A percentile compares a stretch with the other conserved stretches of the same genome.
Evolutionary conservation across 106 monocot species (phyloP).

Genomic region (Dendrobium officinale): DNA sequence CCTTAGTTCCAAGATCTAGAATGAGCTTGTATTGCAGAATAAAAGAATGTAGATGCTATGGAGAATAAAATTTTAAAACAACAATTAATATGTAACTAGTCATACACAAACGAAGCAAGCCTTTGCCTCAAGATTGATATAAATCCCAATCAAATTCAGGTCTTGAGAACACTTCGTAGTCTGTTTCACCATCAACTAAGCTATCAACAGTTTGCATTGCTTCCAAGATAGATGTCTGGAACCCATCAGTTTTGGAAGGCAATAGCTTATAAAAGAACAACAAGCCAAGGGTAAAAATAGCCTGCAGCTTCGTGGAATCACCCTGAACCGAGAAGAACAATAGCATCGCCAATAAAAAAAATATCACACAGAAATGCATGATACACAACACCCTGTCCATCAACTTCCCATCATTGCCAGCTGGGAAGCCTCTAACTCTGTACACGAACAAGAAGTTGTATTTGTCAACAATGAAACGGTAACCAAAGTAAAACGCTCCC

Average conservation of each 20-base stretch:
- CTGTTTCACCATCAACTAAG: conserved; percentile 90
- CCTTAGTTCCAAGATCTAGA: not conserved
- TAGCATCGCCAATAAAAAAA: conserved; percentile 85
- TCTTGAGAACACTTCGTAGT: conserved; percentile 93
- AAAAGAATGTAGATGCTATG: conserved; percentile 16
- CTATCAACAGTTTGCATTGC: conserved; percentile 83
- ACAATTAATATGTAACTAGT: conserved; percentile 9
- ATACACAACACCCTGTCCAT: conserved; percentile 92
- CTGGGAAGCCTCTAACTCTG: conserved; percentile 82
- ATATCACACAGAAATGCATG: conserved; percentile 91
- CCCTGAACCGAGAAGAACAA: conserved; percentile 87
- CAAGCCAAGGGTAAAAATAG: conserved; percentile 85
- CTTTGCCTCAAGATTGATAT: conserved; percentile 50
- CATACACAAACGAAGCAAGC: conserved; percentile 16
- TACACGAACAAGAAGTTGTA: conserved; percentile 99
- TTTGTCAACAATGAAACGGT: conserved; percentile 90
- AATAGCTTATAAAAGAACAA: conserved; percentile 75
- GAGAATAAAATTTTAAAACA: conserved; percentile 1
- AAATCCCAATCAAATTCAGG: conserved; percentile 85
- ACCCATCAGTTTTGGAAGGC: conserved; percentile 50
- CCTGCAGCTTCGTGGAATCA: conserved; percentile 83
- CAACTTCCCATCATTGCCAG: conserved; percentile 94
- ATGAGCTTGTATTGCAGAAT: not conserved
- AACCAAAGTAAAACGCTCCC: conserved; percentile 91
- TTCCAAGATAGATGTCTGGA: conserved; percentile 84